Evolutionary conservation across 2,329 filamentous ascomycete species (phyloP).

Genomic region (Diplodia mutila): DNA sequence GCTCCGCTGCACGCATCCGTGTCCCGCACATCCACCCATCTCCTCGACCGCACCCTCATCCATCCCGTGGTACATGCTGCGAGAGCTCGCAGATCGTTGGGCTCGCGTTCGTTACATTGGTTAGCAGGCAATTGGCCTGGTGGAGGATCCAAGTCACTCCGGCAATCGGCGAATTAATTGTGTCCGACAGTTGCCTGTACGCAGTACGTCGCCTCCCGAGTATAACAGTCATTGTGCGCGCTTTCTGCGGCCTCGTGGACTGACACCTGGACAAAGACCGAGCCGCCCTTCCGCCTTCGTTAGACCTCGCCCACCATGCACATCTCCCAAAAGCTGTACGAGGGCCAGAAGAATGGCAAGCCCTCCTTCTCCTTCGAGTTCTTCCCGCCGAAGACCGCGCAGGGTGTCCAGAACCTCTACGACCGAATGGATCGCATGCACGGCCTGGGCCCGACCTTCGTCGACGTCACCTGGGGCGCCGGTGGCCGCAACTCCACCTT

Average conservation of each 20-base stretch:
- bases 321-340: constrained; percentile 86
- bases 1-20: constrained; percentile 9
- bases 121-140: constrained; percentile 37
- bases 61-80: constrained; percentile 54
- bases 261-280: not conserved
- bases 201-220: not conserved
- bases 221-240: constrained; percentile 12
- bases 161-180: constrained; percentile 17
- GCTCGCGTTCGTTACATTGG: constrained; percentile 51
- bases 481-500: constrained; percentile 88
- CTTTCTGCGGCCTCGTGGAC: not conserved
- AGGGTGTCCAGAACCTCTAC: constrained; percentile 98
- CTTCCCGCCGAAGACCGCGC: constrained; percentile 96
- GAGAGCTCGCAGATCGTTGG: constrained; percentile 57
- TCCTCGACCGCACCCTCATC: constrained; percentile 7
- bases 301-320: constrained; percentile 69
- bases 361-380: constrained; percentile 99
- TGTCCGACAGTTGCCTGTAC: not conserved
- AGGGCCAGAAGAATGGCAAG: constrained; percentile 75
- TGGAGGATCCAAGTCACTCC: constrained; percentile 7
- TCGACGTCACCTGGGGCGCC: constrained; percentile 98
- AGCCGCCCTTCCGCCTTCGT: not conserved
- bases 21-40: not conserved
- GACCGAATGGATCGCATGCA: constrained; percentile 99
- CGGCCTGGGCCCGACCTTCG: constrained; percentile 88